A percentile compares a stretch with the other conserved stretches of the same genome.
Evolutionary conservation across 441 rosid genomes (phyloP).

Genomic region (Pelargonium australe): DNA sequence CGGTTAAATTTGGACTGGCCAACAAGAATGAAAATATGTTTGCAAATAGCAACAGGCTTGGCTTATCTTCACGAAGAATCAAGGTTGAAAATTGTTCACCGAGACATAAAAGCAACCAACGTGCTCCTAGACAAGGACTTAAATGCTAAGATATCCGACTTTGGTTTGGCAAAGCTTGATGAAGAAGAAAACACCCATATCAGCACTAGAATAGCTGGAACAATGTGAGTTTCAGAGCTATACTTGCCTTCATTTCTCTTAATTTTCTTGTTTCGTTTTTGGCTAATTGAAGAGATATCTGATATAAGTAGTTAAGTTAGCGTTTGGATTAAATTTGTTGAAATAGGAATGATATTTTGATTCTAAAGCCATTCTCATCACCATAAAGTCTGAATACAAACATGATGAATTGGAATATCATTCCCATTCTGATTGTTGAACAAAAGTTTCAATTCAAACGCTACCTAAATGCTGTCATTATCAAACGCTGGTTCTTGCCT

Average conservation of each 20-base stretch:
- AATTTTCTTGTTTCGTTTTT: neutral
- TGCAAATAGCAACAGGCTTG: conserved; percentile 66
- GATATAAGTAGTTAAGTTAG: too few species aligned
- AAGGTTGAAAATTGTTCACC: conserved; percentile 44
- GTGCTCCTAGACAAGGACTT: conserved; percentile 37
- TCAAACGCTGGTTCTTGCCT: too few species aligned
- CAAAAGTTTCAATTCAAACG: too few species aligned
- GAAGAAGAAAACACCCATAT: conserved; percentile 12
- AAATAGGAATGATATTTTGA: too few species aligned
- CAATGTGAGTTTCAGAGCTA: conserved; percentile 27
- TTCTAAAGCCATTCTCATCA: too few species aligned
- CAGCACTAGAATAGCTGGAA: conserved; percentile 44
- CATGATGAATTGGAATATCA: too few species aligned
- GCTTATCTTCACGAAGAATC: conserved; percentile 82
- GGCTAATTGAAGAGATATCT: too few species aligned
- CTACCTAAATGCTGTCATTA: too few species aligned
- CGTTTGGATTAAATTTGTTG: too few species aligned
- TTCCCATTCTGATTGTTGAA: too few species aligned
- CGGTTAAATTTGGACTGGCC: conserved; percentile 50
- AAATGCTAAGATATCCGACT: conserved; percentile 37
- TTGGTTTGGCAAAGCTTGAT: too few species aligned
- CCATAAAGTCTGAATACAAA: too few species aligned
- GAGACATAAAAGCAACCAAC: conserved; percentile 44
- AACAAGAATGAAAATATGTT: conserved; percentile 50
- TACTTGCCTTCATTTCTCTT: neutral